phyloP scores from a whole-genome alignment of 2,329 filamentous ascomycete species.

The Calonectria crousiana region DNA sequence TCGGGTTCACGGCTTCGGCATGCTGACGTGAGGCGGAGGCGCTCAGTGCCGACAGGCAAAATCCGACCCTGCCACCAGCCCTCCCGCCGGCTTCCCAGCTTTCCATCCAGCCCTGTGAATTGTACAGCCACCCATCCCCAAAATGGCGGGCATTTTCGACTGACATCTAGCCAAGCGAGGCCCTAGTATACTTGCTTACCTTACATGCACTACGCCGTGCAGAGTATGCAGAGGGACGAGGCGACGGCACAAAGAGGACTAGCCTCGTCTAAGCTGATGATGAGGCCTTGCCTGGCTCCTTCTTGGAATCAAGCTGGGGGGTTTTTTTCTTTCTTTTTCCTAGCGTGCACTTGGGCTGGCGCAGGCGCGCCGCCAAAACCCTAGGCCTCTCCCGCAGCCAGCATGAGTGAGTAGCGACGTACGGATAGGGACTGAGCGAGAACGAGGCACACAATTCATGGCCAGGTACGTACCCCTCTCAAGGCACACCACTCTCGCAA shows the following conservation, averaged over 20 bases:
- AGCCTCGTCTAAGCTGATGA: slow-evolving; percentile 21
- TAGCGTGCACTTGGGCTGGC: slow-evolving; percentile 10
- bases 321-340: neutral
- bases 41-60: slow-evolving; percentile 13
- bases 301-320: slow-evolving; percentile 4
- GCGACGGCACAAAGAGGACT: slow-evolving; percentile 1
- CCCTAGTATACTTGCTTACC: slow-evolving; percentile 26
- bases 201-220: slow-evolving; percentile 18
- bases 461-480: neutral
- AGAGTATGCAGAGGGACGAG: slow-evolving; percentile 7
- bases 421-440: neutral
- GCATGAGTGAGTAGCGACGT: neutral
- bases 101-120: slow-evolving; percentile 15
- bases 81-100: neutral
- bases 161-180: slow-evolving; percentile 14
- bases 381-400: neutral
- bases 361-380: slow-evolving; percentile 35
- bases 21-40: slow-evolving; percentile 30
- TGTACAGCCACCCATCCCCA: slow-evolving; percentile 22
- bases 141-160: slow-evolving; percentile 4
- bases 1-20: neutral
- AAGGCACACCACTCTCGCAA: slow-evolving; percentile 28
- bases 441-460: neutral
- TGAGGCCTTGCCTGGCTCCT: neutral
- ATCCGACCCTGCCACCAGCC: neutral